These are phyloP conservation scores for Pichia sp. DNA, from an alignment of 1,139 yeast species.

Conservation along the genomic window DNA sequence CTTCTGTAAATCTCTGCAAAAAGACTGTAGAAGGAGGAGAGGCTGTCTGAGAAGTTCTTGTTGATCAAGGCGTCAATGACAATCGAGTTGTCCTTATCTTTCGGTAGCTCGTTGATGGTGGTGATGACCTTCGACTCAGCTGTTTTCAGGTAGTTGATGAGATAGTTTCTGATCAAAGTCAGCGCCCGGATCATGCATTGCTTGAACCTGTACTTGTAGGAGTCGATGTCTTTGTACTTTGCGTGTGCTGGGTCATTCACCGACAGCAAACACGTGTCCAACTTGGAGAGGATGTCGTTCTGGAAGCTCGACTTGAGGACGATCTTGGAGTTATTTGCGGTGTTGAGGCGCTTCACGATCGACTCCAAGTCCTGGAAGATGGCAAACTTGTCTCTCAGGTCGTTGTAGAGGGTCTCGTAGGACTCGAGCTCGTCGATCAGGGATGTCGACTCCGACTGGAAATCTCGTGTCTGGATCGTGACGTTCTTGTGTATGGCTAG, in stretches of 20 bases:
- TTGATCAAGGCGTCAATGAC: conserved; percentile 56
- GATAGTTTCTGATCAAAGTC: conserved; percentile 66
- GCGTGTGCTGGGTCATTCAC: conserved; percentile 40
- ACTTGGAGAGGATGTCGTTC: conserved; percentile 45
- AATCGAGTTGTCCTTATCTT: conserved; percentile 24
- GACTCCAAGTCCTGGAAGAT: conserved; percentile 69
- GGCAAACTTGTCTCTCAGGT: conserved; percentile 50
- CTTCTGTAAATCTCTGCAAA: conserved; percentile 50
- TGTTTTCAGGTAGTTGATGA: conserved; percentile 50
- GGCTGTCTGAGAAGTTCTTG: conserved; percentile 52
- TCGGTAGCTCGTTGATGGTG: conserved; percentile 27
- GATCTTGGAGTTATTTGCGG: conserved; percentile 56
- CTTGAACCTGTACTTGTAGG: conserved; percentile 68
- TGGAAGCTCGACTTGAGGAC: conserved; percentile 56
- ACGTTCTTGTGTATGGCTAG: conserved; percentile 52
- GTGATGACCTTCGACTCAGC: conserved; percentile 42
- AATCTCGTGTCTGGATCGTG: conserved; percentile 55
- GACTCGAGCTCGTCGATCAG: conserved; percentile 50
- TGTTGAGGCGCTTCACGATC: conserved; percentile 64
- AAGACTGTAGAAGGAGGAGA: conserved; percentile 42
- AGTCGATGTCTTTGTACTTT: conserved; percentile 64
- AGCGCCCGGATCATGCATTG: conserved; percentile 84
- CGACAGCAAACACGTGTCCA: conserved; percentile 58
- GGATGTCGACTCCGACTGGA: conserved; percentile 54
- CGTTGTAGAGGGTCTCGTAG: conserved; percentile 42